These are phyloP conservation scores for Stephanodiscus minutulus DNA, from an alignment of 108 stramenopile genomes.

Conservation along the genomic window DNA sequence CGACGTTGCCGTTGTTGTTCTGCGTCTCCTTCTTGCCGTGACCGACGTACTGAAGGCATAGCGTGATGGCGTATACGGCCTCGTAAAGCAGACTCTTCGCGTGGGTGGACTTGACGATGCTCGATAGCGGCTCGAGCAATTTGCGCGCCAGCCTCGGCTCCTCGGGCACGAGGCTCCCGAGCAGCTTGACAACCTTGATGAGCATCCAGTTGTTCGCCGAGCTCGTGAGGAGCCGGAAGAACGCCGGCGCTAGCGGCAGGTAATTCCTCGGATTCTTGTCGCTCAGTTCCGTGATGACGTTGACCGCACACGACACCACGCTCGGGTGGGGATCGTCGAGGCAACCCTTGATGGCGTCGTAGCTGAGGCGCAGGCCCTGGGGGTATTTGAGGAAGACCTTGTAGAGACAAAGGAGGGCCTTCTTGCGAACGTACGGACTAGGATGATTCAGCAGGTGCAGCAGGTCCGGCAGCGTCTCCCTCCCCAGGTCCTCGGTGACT, in stretches of 20 bases:
- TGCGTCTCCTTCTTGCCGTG: slow-evolving; percentile 89
- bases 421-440: slow-evolving; percentile 96
- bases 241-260: slow-evolving; percentile 95
- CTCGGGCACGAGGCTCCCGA: slow-evolving; percentile 94
- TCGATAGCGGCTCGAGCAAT: slow-evolving; percentile 95
- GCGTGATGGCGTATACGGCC: slow-evolving; percentile 93
- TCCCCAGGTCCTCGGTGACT: slow-evolving; percentile 93
- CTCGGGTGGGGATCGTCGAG: slow-evolving; percentile 90
- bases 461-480: slow-evolving; percentile 91
- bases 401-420: slow-evolving; percentile 95
- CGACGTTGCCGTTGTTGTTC: slow-evolving; percentile 69
- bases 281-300: slow-evolving; percentile 97
- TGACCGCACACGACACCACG: slow-evolving; percentile 97
- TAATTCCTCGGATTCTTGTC: slow-evolving; percentile 98
- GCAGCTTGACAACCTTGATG: slow-evolving; percentile 98
- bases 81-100: slow-evolving; percentile 98
- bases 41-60: slow-evolving; percentile 92
- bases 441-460: slow-evolving; percentile 84
- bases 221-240: slow-evolving; percentile 94
- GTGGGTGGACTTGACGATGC: slow-evolving; percentile 90
- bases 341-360: slow-evolving; percentile 89
- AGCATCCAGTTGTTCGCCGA: slow-evolving; percentile 99
- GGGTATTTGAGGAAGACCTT: slow-evolving; percentile 98
- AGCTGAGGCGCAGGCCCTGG: slow-evolving; percentile 97
- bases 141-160: slow-evolving; percentile 98